Evolutionary conservation across 306 rosid species (phyloP).

Genomic region (Trichosanthes truncata): DNA sequence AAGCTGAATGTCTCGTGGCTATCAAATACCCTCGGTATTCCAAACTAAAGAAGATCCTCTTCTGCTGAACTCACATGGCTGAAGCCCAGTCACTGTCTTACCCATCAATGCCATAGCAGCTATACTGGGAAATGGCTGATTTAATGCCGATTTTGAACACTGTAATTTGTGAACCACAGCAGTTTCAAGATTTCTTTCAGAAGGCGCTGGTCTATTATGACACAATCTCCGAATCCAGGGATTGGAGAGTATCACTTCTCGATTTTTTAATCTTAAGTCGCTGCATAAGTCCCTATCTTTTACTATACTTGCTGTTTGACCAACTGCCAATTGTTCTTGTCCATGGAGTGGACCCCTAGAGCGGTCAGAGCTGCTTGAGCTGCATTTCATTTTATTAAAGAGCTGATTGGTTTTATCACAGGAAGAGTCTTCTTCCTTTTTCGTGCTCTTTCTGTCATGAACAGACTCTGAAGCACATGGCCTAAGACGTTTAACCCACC

Average conservation of each 20-base stretch:
- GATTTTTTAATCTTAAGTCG: constrained; percentile 26
- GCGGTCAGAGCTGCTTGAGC: constrained; percentile 31
- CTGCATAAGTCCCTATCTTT: constrained; percentile 20
- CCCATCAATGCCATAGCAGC: constrained; percentile 98
- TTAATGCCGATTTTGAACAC: constrained; percentile 17
- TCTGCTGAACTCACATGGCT: constrained; percentile 34
- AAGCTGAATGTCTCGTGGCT: constrained; percentile 8
- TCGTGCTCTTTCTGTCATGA: constrained; percentile 40
- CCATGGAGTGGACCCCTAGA: constrained; percentile 13
- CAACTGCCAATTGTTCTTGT: constrained; percentile 18
- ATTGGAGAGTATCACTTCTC: constrained; percentile 44
- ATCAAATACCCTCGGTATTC: constrained; percentile 34
- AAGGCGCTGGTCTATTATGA: constrained; percentile 16
- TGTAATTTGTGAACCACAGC: constrained; percentile 24
- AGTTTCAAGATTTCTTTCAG: constrained; percentile 28
- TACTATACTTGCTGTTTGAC: constrained; percentile 15
- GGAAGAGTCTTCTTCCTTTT: constrained; percentile 40
- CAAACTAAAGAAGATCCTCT: constrained; percentile 56
- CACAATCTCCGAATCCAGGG: constrained; percentile 90
- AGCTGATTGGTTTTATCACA: constrained; percentile 24
- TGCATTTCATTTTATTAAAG: constrained; percentile 21
- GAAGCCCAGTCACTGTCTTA: constrained; percentile 43
- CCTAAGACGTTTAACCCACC: constrained; percentile 80
- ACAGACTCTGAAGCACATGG: constrained; percentile 30
- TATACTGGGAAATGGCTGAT: constrained; percentile 68